A percentile compares a stretch with the other conserved stretches of the same genome.
phyloP scores from a whole-genome alignment of 208 protist genomes.

The Trypanosomatidae sp. region DNA sequence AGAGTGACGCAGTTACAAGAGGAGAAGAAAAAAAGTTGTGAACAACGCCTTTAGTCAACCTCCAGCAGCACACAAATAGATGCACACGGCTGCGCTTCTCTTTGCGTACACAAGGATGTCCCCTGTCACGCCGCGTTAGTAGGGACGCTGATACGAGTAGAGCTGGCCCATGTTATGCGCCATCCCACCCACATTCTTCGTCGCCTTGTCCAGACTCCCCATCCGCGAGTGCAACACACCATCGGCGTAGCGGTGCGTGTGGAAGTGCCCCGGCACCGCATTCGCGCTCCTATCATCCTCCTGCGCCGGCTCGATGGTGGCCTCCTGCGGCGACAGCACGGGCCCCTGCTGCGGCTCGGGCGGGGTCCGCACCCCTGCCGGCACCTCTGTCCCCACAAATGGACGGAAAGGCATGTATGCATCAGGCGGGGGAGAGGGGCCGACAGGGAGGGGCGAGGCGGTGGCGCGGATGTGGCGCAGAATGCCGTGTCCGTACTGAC shows the following conservation, averaged over 20 bases:
- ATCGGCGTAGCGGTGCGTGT: conserved; percentile 29
- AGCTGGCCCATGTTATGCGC: conserved; percentile 85
- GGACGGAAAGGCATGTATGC: conserved; percentile 79
- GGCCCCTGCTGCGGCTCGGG: conserved; percentile 40
- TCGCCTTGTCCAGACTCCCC: conserved; percentile 24
- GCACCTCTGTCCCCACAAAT: conserved; percentile 49
- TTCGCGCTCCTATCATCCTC: background rate
- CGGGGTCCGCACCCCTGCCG: conserved; percentile 56
- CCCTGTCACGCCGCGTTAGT: no score
- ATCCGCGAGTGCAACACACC: conserved; percentile 22
- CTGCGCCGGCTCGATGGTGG: conserved; percentile 5
- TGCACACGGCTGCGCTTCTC: no score
- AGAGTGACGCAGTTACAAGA: no score
- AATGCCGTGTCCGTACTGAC: conserved; percentile 63
- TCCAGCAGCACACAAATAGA: background rate
- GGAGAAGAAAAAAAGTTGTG: background rate
- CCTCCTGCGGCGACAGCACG: conserved; percentile 18
- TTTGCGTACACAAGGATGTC: no score
- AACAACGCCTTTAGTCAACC: background rate
- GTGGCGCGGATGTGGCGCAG: conserved; percentile 36
- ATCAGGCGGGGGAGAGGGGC: conserved; percentile 35
- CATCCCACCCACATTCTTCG: conserved; percentile 31
- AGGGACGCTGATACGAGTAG: conserved; percentile 86
- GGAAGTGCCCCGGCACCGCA: conserved; percentile 23
- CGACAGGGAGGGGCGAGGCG: conserved; percentile 3